Evolutionary conservation across 768 basidiomycete genomes (phyloP).

Genomic region (Leucosporidium creatinivorum): DNA sequence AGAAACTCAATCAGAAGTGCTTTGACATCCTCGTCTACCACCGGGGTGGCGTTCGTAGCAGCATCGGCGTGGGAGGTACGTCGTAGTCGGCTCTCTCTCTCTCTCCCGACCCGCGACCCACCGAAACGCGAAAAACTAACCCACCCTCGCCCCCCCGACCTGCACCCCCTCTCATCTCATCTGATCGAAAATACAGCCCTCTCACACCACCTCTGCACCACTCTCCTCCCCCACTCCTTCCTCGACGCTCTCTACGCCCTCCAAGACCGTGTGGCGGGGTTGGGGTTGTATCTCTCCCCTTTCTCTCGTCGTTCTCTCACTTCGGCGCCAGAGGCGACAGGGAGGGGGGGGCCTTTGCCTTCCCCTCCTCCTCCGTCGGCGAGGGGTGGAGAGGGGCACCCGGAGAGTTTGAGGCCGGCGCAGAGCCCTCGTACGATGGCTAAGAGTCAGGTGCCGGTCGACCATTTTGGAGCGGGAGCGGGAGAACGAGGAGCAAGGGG

Average conservation of each 20-base stretch:
- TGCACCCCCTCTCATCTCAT: no score
- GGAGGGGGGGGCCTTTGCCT: neutral
- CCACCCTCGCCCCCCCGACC: no score
- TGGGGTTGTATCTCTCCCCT: conserved; percentile 1
- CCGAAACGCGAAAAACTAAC: neutral
- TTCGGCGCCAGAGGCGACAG: no score
- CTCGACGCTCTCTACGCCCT: conserved; percentile 17
- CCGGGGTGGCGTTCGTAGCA: neutral
- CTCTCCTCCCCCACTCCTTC: conserved; percentile 11
- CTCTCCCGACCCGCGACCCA: neutral
- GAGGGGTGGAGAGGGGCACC: neutral
- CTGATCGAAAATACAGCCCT: no score
- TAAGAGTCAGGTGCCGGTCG: no score
- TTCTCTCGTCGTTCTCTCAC: neutral
- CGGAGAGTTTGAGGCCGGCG: neutral
- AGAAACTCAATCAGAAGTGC: conserved; percentile 5
- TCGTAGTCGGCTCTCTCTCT: neutral
- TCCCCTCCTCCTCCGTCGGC: neutral
- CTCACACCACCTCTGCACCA: conserved; percentile 11
- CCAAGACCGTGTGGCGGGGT: conserved; percentile 25
- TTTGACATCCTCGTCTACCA: conserved; percentile 14
- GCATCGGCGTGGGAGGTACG: conserved; percentile 21
- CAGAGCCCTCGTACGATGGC: no score
- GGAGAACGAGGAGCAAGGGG: no score
- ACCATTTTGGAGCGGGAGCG: no score